phyloP scores from a whole-genome alignment of 2,329 filamentous ascomycete species.

The Orbilia blumenaviensis region DNA sequence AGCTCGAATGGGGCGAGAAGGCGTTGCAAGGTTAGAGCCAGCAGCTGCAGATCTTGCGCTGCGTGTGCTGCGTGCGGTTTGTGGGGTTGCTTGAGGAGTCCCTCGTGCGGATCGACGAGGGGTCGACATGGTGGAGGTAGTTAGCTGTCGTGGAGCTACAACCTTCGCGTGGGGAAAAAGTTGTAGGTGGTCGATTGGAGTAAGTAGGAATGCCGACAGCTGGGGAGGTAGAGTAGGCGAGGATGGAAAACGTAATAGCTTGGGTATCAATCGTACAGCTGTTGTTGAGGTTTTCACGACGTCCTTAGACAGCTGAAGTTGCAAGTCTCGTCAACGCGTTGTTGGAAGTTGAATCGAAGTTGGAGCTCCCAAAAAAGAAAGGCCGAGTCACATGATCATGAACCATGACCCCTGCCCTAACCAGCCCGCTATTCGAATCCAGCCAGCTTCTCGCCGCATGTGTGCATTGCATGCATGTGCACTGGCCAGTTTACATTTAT shows the following conservation, averaged over 20 bases:
- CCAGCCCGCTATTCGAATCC: no score
- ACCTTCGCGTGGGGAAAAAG: not conserved
- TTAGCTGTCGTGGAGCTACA: not conserved
- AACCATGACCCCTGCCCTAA: no score
- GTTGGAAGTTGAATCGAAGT: constrained; percentile 38
- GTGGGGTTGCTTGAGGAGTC: constrained; percentile 37
- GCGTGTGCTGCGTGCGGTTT: constrained; percentile 43
- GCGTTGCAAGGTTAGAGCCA: constrained; percentile 15
- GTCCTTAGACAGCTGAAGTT: not conserved
- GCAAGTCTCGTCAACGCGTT: constrained; percentile 26
- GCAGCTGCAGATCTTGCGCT: constrained; percentile 32
- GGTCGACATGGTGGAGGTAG: constrained; percentile 46
- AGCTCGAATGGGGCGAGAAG: constrained; percentile 1
- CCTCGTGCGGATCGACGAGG: constrained; percentile 51
- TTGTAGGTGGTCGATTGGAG: not conserved
- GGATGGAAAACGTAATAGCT: not conserved
- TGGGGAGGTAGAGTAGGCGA: not conserved
- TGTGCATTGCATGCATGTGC: no score
- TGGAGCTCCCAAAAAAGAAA: constrained; percentile 26
- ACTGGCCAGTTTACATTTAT: no score
- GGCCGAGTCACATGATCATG: constrained; percentile 3
- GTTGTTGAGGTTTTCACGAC: constrained; percentile 4
- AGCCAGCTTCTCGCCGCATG: no score
- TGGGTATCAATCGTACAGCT: not conserved
- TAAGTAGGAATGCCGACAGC: not conserved